phyloP scores from a whole-genome alignment of 2,329 filamentous ascomycete genomes.

The Fusarium foetens region DNA sequence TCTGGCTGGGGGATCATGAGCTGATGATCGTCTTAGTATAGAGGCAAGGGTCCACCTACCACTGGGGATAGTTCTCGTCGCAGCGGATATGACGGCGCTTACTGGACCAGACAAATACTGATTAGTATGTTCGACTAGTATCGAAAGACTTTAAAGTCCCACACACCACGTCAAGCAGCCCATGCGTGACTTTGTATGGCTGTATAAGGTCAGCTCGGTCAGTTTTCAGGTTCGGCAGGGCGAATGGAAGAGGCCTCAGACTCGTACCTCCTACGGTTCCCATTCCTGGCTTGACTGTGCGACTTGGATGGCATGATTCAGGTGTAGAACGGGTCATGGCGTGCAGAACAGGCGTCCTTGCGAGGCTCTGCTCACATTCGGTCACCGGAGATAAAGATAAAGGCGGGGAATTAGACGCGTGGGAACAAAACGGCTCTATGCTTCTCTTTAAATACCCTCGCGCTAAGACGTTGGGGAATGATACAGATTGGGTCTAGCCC shows the following conservation, averaged over 20 bases:
- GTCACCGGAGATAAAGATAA: neutral
- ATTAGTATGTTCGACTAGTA: slow-evolving; percentile 12
- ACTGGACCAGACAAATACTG: slow-evolving; percentile 6
- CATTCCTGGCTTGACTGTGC: slow-evolving; percentile 1
- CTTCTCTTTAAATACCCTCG: slow-evolving; percentile 13
- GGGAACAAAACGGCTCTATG: slow-evolving; percentile 14
- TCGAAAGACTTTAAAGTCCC: neutral
- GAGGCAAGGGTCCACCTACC: neutral
- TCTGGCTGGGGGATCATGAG: slow-evolving; percentile 11
- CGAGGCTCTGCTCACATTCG: neutral
- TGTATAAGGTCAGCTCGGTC: neutral
- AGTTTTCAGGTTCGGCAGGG: neutral
- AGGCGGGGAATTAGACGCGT: slow-evolving; percentile 2
- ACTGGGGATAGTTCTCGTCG: slow-evolving; percentile 27
- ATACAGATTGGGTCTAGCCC: neutral
- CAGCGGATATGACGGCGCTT: slow-evolving; percentile 29
- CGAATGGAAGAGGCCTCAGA: neutral
- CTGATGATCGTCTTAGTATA: neutral
- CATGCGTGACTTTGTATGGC: slow-evolving; percentile 29
- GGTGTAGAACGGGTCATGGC: neutral
- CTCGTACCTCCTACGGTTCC: slow-evolving; percentile 18
- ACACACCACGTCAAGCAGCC: slow-evolving; percentile 32
- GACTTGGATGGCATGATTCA: slow-evolving; percentile 5
- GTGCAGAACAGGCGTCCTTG: neutral
- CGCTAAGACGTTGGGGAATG: slow-evolving; percentile 6